A percentile compares a stretch with the other conserved stretches of the same genome.
Conservation (phyloP, 805 yeast species). For the Metschnikowia peoriensis region DNA sequence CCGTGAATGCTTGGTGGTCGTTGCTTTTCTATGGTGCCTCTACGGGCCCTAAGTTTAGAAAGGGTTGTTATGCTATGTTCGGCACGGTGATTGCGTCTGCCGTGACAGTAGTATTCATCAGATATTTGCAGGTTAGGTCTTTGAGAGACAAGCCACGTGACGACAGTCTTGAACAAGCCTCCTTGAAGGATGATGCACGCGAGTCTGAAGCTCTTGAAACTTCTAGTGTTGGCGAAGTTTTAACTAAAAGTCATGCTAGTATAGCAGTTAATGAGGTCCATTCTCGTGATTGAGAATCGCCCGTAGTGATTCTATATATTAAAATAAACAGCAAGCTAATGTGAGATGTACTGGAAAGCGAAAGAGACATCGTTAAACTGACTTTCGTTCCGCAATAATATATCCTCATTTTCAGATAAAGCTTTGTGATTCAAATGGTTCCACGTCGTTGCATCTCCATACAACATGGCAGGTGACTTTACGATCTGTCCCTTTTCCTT, state of each 20-base stretch:
- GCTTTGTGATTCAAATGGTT: conserved; percentile 75
- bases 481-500: conserved; percentile 47
- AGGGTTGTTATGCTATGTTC: conserved; percentile 58
- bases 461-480: conserved; percentile 82
- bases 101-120: conserved; percentile 38
- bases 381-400: conserved; percentile 70
- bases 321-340: conserved; percentile 30
- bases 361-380: conserved; percentile 69
- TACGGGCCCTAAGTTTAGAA: conserved; percentile 49
- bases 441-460: conserved; percentile 98
- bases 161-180: background rate
- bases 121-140: conserved; percentile 36
- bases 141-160: background rate
- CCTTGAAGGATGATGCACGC: too few species aligned
- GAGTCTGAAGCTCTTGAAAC: background rate
- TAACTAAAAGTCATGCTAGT: background rate
- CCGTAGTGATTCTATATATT: background rate
- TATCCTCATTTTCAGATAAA: conserved; percentile 68
- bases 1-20: conserved; percentile 67
- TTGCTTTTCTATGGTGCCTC: conserved; percentile 51
- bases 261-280: background rate
- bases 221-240: background rate
- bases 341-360: conserved; percentile 93
- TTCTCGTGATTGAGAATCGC: background rate
- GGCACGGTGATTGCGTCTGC: conserved; percentile 48